Base-by-base conservation (phyloP, 805 yeast genomes). In the Zygosaccharomyces pseudorouxii region DNA sequence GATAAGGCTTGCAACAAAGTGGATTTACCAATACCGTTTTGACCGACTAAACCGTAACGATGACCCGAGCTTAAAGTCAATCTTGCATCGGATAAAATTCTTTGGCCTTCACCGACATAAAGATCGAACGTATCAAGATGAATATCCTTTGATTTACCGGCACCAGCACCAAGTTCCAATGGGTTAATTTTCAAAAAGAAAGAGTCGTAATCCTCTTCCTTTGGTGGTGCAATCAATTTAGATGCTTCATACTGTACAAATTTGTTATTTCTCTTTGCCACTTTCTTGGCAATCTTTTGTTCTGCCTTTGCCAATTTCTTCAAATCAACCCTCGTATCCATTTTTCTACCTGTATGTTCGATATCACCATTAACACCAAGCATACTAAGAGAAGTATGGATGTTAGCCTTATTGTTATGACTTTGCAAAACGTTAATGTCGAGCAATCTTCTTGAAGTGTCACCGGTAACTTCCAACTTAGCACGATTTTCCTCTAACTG, bases 21-120 rank as follows among this genome's bases (percentile, higher is more conserved):
- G 38, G 98, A 90, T 69, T 93, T 93, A 83, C 99, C 99, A 58
- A 93, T 90, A 92, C 99, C 99, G 73, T 93, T 93, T 66, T 90
- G 95, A 69, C 99, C 99, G 38, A 93, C 97, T 46, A 93, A 72
- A 80, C 99, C 99, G 60, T 93, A 93, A 66, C 98, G 81, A 68
- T 86, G 89, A 47, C 99, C 99, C 65, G 84, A 84, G 25, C 96
- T 83, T 55, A 93, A 77, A 1, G 96, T 82, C 55, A 93, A 78
- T 20, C 89, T 78, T 23, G 98, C 84, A 66, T 90, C 95, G 38
- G 92, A 81, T 54, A 93, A 76, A 47, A 93, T 92, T 71, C 99
- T 81, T 69, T 86, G 84, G 53, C 97, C 98, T 50, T 87, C 95
- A 51, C 99, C 98, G 51, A 93, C 97, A 63, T 89, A 89, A 51